A percentile compares a stretch with the other conserved stretches of the same genome.
phyloP scores from a whole-genome alignment of 202 grass and related monocot species.

The Hordeum pubiflorum region DNA sequence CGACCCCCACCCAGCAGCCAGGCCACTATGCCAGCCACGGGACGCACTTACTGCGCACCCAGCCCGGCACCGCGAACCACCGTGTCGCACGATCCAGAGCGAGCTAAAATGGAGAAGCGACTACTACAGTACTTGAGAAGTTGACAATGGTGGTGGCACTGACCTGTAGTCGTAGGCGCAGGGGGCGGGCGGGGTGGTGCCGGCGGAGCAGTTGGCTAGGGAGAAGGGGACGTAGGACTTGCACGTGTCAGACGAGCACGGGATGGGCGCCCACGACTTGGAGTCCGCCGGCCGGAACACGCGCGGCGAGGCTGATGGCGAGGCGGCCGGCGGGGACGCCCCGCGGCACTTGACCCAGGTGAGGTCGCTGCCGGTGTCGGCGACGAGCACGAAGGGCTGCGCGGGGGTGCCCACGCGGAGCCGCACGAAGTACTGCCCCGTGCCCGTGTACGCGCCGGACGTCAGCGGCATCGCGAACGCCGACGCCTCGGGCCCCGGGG shows the following conservation, averaged over 20 bases:
- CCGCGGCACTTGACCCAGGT: constrained; percentile 60
- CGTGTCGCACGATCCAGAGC: neutral
- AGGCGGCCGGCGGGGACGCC: neutral
- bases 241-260: constrained; percentile 66
- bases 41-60: constrained; percentile 7
- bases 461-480: constrained; percentile 70
- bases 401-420: constrained; percentile 68
- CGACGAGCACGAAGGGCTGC: constrained; percentile 59
- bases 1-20: constrained; percentile 8
- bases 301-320: neutral
- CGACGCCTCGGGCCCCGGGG: constrained; percentile 20
- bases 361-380: constrained; percentile 80
- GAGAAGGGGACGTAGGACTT: constrained; percentile 66
- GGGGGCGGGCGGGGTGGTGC: constrained; percentile 24
- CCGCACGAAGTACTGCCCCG: constrained; percentile 69
- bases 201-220: constrained; percentile 56
- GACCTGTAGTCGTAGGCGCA: constrained; percentile 90
- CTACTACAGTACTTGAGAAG: neutral
- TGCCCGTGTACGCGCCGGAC: constrained; percentile 68
- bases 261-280: constrained; percentile 53
- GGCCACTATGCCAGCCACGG: neutral
- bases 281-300: constrained; percentile 54
- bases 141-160: neutral
- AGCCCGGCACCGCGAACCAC: neutral
- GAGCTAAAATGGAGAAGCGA: neutral